A percentile compares a stretch with the other conserved stretches of the same genome.
Conservation (phyloP, 2,329 filamentous ascomycete species). For the Aspergillus luchuensis region DNA sequence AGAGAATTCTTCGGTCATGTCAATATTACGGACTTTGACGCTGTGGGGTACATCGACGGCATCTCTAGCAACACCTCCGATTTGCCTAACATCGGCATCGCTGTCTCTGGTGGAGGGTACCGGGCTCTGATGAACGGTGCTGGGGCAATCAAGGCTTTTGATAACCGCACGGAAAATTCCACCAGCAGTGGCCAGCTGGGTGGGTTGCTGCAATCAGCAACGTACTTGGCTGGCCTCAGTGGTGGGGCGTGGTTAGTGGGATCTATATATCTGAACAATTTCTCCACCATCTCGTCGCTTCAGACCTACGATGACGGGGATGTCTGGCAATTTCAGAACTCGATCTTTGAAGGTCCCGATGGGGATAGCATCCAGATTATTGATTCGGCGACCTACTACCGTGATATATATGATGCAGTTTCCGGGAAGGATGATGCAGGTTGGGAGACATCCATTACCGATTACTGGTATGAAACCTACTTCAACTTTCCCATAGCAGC, state of each 20-base stretch:
- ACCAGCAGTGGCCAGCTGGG: constrained; percentile 69
- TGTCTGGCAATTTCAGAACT: constrained; percentile 36
- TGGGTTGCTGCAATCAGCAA: constrained; percentile 76
- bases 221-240: constrained; percentile 78
- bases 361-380: constrained; percentile 41
- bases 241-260: constrained; percentile 84
- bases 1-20: constrained; percentile 70
- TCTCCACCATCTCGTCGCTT: constrained; percentile 59
- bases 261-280: constrained; percentile 78
- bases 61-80: constrained; percentile 57
- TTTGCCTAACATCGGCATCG: constrained; percentile 71
- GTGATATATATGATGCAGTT: constrained; percentile 60
- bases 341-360: constrained; percentile 52
- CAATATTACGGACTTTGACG: constrained; percentile 77
- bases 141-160: constrained; percentile 77
- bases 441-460: constrained; percentile 73
- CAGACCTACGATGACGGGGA: constrained; percentile 25
- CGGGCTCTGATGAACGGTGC: constrained; percentile 81
- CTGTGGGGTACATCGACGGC: constrained; percentile 68
- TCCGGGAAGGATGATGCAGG: constrained; percentile 63
- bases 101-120: constrained; percentile 82
- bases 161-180: constrained; percentile 67
- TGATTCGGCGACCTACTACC: constrained; percentile 64
- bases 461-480: constrained; percentile 65
- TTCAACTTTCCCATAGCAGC: background rate